A percentile compares a stretch with the other conserved stretches of the same genome.
These are phyloP conservation scores for Pleurostoma richardsiae DNA, from an alignment of 2,329 filamentous ascomycete species.

Conservation along the genomic window DNA sequence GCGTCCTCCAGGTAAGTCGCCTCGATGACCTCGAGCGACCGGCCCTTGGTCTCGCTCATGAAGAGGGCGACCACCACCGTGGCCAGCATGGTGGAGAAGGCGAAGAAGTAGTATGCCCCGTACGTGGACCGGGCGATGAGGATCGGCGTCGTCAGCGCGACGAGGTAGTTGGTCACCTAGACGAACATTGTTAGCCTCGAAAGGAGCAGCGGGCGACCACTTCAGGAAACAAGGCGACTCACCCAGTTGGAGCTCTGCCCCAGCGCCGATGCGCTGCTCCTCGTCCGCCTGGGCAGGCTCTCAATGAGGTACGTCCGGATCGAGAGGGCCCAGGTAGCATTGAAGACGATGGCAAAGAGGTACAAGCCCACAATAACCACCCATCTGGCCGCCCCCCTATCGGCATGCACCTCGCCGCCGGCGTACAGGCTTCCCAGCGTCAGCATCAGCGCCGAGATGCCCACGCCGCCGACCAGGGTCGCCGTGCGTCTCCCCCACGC, in stretches of 20 bases:
- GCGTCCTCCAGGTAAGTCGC: conserved; percentile 8
- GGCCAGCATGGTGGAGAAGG: conserved; percentile 28
- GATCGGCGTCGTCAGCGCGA: conserved; percentile 37
- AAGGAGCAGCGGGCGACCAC: not conserved
- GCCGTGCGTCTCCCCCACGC: conserved; percentile 49
- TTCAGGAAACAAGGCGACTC: conserved; percentile 4
- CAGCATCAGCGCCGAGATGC: conserved; percentile 45
- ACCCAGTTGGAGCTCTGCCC: conserved; percentile 50
- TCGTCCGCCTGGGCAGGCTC: conserved; percentile 48
- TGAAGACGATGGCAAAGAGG: conserved; percentile 39
- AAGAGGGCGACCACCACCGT: conserved; percentile 27
- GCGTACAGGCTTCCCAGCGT: conserved; percentile 49
- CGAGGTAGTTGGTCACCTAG: conserved; percentile 36
- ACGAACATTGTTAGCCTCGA: not conserved
- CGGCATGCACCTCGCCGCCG: conserved; percentile 27
- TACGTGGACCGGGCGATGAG: conserved; percentile 30
- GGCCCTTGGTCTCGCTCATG: conserved; percentile 38
- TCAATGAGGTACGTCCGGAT: conserved; percentile 50
- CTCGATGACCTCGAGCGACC: conserved; percentile 34
- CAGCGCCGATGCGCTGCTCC: conserved; percentile 48
- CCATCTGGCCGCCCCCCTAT: conserved; percentile 35
- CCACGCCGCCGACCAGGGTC: conserved; percentile 45
- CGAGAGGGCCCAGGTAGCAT: conserved; percentile 45
- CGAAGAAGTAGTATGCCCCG: conserved; percentile 41
- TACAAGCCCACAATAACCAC: conserved; percentile 46